phyloP scores from a whole-genome alignment of 495 filamentous ascomycete species.

The Daldinia vernicosa region DNA sequence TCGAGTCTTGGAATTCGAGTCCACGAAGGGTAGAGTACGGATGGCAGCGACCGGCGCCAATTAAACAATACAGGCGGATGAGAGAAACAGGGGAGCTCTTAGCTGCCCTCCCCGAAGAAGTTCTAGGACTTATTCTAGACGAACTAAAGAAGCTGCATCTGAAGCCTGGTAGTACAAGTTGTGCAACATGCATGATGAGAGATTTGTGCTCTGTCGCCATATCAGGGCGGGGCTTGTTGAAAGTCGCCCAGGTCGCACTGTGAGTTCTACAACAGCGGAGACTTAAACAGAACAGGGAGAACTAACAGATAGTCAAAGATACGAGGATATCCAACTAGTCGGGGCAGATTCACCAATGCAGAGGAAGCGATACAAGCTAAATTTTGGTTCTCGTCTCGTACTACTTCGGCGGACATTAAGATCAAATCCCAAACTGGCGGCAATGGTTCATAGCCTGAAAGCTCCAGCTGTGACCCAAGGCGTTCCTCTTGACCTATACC shows the following conservation, averaged over 20 bases:
- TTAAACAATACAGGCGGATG: conserved; percentile 49
- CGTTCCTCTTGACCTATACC: conserved; percentile 65
- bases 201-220: conserved; percentile 74
- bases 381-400: conserved; percentile 72
- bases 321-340: conserved; percentile 74
- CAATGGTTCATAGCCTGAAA: conserved; percentile 77
- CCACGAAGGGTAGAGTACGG: conserved; percentile 42
- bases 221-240: conserved; percentile 72
- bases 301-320: conserved; percentile 56
- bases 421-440: conserved; percentile 73
- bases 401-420: conserved; percentile 80
- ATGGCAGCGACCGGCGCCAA: conserved; percentile 52
- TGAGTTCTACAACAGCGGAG: conserved; percentile 52
- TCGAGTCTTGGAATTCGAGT: conserved; percentile 51
- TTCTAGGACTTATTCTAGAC: conserved; percentile 62
- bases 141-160: conserved; percentile 59
- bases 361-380: conserved; percentile 72
- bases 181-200: conserved; percentile 80
- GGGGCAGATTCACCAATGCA: conserved; percentile 71
- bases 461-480: conserved; percentile 70
- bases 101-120: conserved; percentile 64
- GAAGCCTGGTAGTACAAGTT: conserved; percentile 56
- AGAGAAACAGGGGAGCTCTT: conserved; percentile 60
- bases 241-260: conserved; percentile 70
- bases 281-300: background rate